Evolutionary conservation across 1,139 yeast species (phyloP).

Genomic region (Blastobotrys aristatus): DNA sequence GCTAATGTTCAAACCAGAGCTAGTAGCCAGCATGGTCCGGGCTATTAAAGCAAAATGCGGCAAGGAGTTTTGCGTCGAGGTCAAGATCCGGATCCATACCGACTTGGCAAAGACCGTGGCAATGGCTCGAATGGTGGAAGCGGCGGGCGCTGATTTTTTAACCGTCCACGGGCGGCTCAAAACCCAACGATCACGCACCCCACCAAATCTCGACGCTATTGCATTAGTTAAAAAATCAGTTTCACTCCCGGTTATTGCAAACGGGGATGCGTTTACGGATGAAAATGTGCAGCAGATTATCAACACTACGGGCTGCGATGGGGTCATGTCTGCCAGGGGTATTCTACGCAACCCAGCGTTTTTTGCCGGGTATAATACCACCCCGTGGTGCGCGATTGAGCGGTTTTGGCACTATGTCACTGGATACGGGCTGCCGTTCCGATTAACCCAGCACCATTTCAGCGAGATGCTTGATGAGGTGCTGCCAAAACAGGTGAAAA

Average conservation of each 20-base stretch:
- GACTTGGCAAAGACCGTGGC: conserved; percentile 66
- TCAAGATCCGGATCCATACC: conserved; percentile 82
- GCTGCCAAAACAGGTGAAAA: conserved; percentile 49
- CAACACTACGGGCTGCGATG: conserved; percentile 70
- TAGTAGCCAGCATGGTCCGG: conserved; percentile 76
- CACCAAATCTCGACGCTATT: conserved; percentile 81
- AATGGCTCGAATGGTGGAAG: conserved; percentile 70
- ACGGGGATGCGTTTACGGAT: conserved; percentile 81
- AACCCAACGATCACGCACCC: conserved; percentile 75
- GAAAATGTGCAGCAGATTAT: conserved; percentile 61
- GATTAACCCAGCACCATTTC: conserved; percentile 80
- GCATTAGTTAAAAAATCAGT: conserved; percentile 56
- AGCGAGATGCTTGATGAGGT: conserved; percentile 73
- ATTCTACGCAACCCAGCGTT: conserved; percentile 79
- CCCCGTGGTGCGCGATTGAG: conserved; percentile 93
- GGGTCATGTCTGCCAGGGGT: conserved; percentile 96
- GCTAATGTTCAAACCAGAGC: conserved; percentile 74
- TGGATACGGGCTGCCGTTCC: conserved; percentile 77
- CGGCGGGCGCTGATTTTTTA: conserved; percentile 87
- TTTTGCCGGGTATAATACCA: conserved; percentile 62
- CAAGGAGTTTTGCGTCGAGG: conserved; percentile 60
- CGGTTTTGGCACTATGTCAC: conserved; percentile 72
- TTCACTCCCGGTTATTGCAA: conserved; percentile 74
- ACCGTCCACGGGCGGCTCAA: conserved; percentile 93
- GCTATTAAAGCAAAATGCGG: conserved; percentile 78